These are phyloP conservation scores for Bipolaris victoriae DNA, from an alignment of 2,329 filamentous ascomycete genomes.

Conservation along the genomic window DNA sequence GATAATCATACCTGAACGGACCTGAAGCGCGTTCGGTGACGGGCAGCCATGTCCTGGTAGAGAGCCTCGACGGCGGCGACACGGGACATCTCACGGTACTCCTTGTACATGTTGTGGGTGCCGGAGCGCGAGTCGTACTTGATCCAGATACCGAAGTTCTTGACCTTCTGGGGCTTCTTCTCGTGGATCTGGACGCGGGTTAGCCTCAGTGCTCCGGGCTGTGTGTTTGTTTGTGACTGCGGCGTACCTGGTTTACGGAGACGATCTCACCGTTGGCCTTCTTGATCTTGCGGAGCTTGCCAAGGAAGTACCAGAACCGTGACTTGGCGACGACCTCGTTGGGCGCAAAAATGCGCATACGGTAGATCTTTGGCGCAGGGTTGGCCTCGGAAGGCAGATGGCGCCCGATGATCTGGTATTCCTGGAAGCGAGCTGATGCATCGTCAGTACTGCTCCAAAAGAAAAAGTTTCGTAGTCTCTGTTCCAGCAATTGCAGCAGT, in stretches of 20 bases:
- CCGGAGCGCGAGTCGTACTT: slow-evolving; percentile 99
- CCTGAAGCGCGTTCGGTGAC: slow-evolving; percentile 97
- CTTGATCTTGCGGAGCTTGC: slow-evolving; percentile 99
- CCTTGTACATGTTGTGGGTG: slow-evolving; percentile 99
- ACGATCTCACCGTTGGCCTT: slow-evolving; percentile 99
- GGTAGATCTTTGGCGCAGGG: slow-evolving; percentile 97
- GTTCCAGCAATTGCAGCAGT: slow-evolving; percentile 41
- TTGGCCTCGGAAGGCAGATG: slow-evolving; percentile 97
- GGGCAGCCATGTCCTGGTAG: slow-evolving; percentile 99
- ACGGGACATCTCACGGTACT: slow-evolving; percentile 99
- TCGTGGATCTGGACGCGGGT: slow-evolving; percentile 75
- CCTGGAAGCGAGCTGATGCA: slow-evolving; percentile 90
- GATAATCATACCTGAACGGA: slow-evolving; percentile 85
- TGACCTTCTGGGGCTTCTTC: slow-evolving; percentile 99
- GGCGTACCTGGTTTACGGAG: slow-evolving; percentile 88
- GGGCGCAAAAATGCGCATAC: slow-evolving; percentile 99
- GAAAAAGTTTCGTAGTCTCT: slow-evolving; percentile 1
- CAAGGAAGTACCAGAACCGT: slow-evolving; percentile 99
- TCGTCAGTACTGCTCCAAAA: slow-evolving; percentile 37
- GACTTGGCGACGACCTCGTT: slow-evolving; percentile 99
- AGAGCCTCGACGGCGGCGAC: slow-evolving; percentile 93
- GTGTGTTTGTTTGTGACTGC: background rate
- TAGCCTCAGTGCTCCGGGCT: slow-evolving; percentile 13
- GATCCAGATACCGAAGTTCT: slow-evolving; percentile 99
- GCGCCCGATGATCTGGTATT: slow-evolving; percentile 99